These are phyloP conservation scores for Aschersonia sp. DNA, from an alignment of 2,329 filamentous ascomycete species.

Conservation along the genomic window DNA sequence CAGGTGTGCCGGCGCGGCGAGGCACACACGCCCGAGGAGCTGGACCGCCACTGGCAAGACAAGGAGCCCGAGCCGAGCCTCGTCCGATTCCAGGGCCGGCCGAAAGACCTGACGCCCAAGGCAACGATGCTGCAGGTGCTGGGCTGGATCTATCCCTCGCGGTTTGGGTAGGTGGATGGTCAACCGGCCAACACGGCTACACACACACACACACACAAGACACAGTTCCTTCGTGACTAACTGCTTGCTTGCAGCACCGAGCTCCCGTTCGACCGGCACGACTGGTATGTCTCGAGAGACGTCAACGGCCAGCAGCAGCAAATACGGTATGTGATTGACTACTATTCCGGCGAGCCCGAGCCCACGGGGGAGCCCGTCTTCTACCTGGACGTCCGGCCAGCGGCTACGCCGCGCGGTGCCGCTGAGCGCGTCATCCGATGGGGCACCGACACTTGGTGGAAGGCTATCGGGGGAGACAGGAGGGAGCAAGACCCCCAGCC, in stretches of 20 bases:
- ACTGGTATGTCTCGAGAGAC: conserved; percentile 81
- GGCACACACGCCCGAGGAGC: conserved; percentile 33
- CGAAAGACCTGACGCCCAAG: conserved; percentile 83
- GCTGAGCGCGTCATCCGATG: conserved; percentile 75
- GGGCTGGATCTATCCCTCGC: conserved; percentile 63
- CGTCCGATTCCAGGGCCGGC: conserved; percentile 76
- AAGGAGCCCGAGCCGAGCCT: conserved; percentile 53
- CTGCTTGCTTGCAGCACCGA: conserved; percentile 39
- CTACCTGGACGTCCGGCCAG: conserved; percentile 85
- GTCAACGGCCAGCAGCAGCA: conserved; percentile 55
- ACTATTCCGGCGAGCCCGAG: conserved; percentile 75
- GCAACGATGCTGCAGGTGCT: conserved; percentile 70
- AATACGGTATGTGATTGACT: conserved; percentile 92
- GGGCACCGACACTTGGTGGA: conserved; percentile 91
- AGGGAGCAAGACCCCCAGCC: conserved; percentile 28
- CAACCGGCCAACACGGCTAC: not conserved
- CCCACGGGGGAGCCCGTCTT: conserved; percentile 85
- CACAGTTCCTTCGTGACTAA: not conserved
- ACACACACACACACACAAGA: not conserved
- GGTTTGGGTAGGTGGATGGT: conserved; percentile 49
- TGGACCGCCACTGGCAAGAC: conserved; percentile 37
- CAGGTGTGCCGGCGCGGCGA: conserved; percentile 61
- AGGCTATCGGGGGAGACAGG: conserved; percentile 59
- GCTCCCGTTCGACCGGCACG: conserved; percentile 89
- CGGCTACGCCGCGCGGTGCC: conserved; percentile 65